Evolutionary conservation across 202 grass and related monocot genomes (phyloP).

Genomic region (Setaria italica): DNA sequence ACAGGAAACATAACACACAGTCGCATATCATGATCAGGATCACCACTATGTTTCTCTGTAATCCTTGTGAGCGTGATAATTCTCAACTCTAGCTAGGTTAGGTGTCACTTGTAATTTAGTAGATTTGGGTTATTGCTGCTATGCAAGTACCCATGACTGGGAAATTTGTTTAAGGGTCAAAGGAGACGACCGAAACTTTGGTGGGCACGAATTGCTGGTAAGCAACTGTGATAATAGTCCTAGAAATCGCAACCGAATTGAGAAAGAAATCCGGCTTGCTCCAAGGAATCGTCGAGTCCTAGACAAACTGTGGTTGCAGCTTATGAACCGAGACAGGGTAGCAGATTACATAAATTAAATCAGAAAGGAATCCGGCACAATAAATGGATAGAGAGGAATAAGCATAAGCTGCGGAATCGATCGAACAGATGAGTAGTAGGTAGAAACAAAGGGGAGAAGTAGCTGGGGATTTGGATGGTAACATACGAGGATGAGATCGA

Average conservation of each 20-base stretch:
- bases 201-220: background rate
- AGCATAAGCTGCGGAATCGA: background rate
- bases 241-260: background rate
- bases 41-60: background rate
- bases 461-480: fast-evolving
- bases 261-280: background rate
- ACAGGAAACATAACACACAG: background rate
- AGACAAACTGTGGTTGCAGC: background rate
- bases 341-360: background rate
- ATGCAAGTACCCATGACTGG: background rate
- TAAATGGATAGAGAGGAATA: background rate
- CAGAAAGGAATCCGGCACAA: background rate
- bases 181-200: background rate
- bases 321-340: background rate
- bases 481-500: slow-evolving; percentile 85
- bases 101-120: background rate
- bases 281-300: no score
- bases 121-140: background rate
- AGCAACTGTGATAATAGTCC: background rate
- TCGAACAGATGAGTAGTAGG: background rate
- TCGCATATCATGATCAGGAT: background rate
- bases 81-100: background rate
- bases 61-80: background rate
- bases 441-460: no score
- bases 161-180: background rate